Conservation (phyloP, 345 rosid species). For the Citrus australasica region DNA sequence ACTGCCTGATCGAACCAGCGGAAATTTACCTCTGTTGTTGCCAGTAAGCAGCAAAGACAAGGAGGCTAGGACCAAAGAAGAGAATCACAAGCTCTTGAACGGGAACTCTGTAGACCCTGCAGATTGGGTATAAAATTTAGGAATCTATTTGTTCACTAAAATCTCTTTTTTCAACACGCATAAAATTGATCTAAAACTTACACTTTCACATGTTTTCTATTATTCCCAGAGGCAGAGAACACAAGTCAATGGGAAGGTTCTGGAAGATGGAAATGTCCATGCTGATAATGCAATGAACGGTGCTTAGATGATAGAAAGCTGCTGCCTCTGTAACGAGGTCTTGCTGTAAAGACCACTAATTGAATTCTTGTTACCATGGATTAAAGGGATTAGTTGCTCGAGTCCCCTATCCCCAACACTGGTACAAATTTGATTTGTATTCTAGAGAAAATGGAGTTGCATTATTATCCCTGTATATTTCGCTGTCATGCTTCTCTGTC, state of each 20-base stretch:
- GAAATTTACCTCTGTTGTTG: constrained; percentile 45
- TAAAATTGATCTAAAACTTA: neutral
- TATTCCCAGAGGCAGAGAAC: constrained; percentile 64
- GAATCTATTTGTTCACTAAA: neutral
- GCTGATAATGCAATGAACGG: constrained; percentile 67
- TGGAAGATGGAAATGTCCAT: constrained; percentile 66
- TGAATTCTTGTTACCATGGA: constrained; percentile 1
- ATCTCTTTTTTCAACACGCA: neutral
- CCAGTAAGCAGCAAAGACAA: constrained; percentile 66
- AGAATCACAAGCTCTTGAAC: constrained; percentile 88
- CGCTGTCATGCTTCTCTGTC: constrained; percentile 10
- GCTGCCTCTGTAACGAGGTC: neutral
- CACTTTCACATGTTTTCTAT: neutral
- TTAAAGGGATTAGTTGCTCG: constrained; percentile 7
- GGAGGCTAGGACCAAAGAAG: constrained; percentile 74
- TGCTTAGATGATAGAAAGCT: constrained; percentile 42
- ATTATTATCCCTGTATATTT: constrained; percentile 14
- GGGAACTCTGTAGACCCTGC: constrained; percentile 83
- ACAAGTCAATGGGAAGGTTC: constrained; percentile 76
- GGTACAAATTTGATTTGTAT: constrained; percentile 23
- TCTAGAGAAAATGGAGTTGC: constrained; percentile 17
- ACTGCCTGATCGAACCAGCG: constrained; percentile 66
- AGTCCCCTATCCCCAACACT: neutral
- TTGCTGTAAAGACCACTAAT: constrained; percentile 18
- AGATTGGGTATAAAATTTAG: constrained; percentile 63